A percentile compares a stretch with the other conserved stretches of the same genome.
These are phyloP conservation scores for Cladosporium oxysporum DNA, from an alignment of 2,329 filamentous ascomycete genomes.

Conservation along the genomic window DNA sequence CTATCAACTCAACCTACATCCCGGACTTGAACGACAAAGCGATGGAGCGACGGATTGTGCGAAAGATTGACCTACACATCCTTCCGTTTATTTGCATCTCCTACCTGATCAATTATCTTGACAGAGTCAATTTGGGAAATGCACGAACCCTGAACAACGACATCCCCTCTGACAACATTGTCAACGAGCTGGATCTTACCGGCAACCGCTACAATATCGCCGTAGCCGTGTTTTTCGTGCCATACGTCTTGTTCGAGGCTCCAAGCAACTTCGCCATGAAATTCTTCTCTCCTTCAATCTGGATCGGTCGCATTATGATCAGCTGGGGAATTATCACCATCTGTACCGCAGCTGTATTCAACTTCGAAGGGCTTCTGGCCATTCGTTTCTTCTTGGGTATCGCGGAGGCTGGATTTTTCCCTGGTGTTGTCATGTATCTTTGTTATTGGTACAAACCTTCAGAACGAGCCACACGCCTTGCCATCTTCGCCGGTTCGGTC, in stretches of 20 bases:
- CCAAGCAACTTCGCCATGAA: slow-evolving; percentile 47
- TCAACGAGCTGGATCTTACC: slow-evolving; percentile 55
- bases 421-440: slow-evolving; percentile 47
- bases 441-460: slow-evolving; percentile 53
- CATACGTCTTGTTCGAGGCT: slow-evolving; percentile 63
- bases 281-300: slow-evolving; percentile 28
- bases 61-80: slow-evolving; percentile 69
- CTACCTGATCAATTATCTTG: slow-evolving; percentile 26
- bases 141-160: slow-evolving; percentile 35
- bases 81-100: slow-evolving; percentile 65
- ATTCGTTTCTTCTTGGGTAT: slow-evolving; percentile 26
- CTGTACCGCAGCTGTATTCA: slow-evolving; percentile 27
- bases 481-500: slow-evolving; percentile 29
- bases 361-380: slow-evolving; percentile 23
- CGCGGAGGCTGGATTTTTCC: slow-evolving; percentile 55
- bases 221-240: slow-evolving; percentile 59
- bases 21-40: slow-evolving; percentile 17
- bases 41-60: slow-evolving; percentile 58
- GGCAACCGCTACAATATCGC: slow-evolving; percentile 61
- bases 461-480: slow-evolving; percentile 37
- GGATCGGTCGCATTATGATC: slow-evolving; percentile 30
- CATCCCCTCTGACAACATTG: slow-evolving; percentile 53
- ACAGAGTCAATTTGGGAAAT: slow-evolving; percentile 44
- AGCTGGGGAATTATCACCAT: slow-evolving; percentile 29
- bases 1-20: slow-evolving; percentile 6